Base-by-base conservation (phyloP, 1,139 yeast species). In the Taphrina deformans region DNA sequence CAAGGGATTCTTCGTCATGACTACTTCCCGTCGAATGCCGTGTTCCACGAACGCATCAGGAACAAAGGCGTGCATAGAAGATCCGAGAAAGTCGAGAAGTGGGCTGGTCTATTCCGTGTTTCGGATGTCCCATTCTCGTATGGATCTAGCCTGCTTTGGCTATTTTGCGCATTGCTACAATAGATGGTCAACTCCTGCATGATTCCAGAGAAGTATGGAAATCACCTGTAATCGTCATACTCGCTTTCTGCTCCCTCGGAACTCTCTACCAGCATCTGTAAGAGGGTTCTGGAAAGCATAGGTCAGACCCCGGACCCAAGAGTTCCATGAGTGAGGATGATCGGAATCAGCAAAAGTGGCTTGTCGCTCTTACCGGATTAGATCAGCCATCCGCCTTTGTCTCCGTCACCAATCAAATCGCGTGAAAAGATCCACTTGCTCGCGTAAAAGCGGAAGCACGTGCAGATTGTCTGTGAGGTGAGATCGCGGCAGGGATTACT, bases 91-190 rank as follows among this genome's bases (percentile, higher is more conserved):
- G 48, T 44, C 24, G 48, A 21, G 48, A 44, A 21, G 48, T 44
- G 48, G 48, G 48, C 48, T 44, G 48, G 48, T 21, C 27, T 9
- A 44, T 27, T 44, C 48, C 48, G 48, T 44, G 48, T 44, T 44
- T 44, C 48, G 48, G 48, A 44, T 16, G 27, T 6, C 27, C 27
- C 7, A 44, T n/a, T 10, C 41, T 38, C 41, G 14, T 38, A 38
- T 38, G 41, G 18, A 38, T 38, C 41, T 38, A 38, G 41, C n/a
- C 41, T 12, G 41, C 41, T n/a, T n/a, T 38, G 41, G 41, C 16
- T 18, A 10, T 14, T n/a, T n/a, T n/a, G n/a, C n/a, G n/a, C n/a
- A n/a, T n/a, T n/a, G n/a, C n/a, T n/a, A n/a, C n/a, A n/a, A n/a
- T n/a, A n/a, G n/a, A n/a, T n/a, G n/a, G n/a, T n/a, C n/a, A n/a